Conservation (phyloP, 805 yeast species). For the Maudiozyma serrabonitensis region DNA sequence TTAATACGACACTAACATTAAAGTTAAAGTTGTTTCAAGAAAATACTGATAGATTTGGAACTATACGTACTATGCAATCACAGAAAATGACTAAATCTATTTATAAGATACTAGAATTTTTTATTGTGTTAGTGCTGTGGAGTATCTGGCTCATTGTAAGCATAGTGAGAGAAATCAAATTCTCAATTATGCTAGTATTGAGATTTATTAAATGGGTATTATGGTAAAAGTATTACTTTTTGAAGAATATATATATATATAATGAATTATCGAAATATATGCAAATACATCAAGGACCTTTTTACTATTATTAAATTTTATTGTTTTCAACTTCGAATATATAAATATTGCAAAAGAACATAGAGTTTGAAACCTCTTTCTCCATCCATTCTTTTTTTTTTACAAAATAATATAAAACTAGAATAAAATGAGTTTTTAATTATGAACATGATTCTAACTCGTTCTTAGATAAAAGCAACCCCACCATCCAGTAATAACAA, state of each 20-base stretch:
- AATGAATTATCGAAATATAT: background rate
- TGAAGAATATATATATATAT: background rate
- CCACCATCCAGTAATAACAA: no score
- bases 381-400: no score
- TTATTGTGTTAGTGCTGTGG: constrained; percentile 23
- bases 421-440: no score
- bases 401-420: no score
- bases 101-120: constrained; percentile 21
- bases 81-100: constrained; percentile 15
- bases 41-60: constrained; percentile 24
- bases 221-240: constrained; percentile 12
- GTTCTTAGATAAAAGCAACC: no score
- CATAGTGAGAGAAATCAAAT: constrained; percentile 13
- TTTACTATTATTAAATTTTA: background rate
- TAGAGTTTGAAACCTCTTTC: no score
- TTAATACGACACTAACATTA: constrained; percentile 59
- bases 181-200: constrained; percentile 8
- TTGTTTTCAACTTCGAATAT: background rate
- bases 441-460: no score
- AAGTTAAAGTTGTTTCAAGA: constrained; percentile 36
- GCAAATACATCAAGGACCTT: background rate
- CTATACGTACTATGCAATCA: constrained; percentile 16
- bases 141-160: constrained; percentile 25
- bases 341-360: background rate
- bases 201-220: constrained; percentile 17